Percentiles rank a stretch among this genome's conserved stretches.
Conservation (phyloP, 2,329 filamentous ascomycete genomes). For the Xylariaceae sp. region DNA sequence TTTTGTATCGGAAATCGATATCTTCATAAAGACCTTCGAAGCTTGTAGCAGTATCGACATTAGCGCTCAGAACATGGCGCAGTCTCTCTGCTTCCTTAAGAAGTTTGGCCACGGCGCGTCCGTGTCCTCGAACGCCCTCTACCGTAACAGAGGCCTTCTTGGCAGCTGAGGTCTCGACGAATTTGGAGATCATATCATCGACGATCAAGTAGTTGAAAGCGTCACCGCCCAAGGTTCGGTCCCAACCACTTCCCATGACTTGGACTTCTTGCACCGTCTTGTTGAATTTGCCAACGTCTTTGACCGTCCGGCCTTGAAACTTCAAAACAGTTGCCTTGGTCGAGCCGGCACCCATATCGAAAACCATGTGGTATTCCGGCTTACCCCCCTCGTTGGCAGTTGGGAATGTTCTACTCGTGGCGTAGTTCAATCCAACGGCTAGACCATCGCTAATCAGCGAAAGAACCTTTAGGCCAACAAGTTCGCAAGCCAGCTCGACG, state of each 20-base stretch:
- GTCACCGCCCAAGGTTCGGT: slow-evolving; percentile 88
- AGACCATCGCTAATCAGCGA: slow-evolving; percentile 87
- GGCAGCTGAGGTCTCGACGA: slow-evolving; percentile 72
- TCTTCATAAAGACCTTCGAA: slow-evolving; percentile 94
- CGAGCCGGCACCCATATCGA: slow-evolving; percentile 97
- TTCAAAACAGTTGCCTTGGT: slow-evolving; percentile 87
- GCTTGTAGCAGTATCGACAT: slow-evolving; percentile 77
- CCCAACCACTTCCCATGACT: slow-evolving; percentile 86
- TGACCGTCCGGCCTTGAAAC: slow-evolving; percentile 87
- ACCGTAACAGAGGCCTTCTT: slow-evolving; percentile 68
- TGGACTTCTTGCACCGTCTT: slow-evolving; percentile 97
- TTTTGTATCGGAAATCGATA: slow-evolving; percentile 90
- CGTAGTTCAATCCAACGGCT: slow-evolving; percentile 94
- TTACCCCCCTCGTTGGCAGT: slow-evolving; percentile 81
- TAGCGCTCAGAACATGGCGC: slow-evolving; percentile 91
- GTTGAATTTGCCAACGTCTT: slow-evolving; percentile 91
- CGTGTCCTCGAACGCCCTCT: slow-evolving; percentile 73
- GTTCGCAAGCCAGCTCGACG: slow-evolving; percentile 79
- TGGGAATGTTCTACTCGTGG: slow-evolving; percentile 87
- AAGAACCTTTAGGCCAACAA: slow-evolving; percentile 87
- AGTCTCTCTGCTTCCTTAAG: slow-evolving; percentile 88
- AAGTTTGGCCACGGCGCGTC: slow-evolving; percentile 86
- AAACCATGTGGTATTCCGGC: slow-evolving; percentile 90
- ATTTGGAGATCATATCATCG: slow-evolving; percentile 83
- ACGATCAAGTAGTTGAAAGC: slow-evolving; percentile 86